A percentile compares a stretch with the other conserved stretches of the same genome.
phyloP scores from a whole-genome alignment of 2,329 filamentous ascomycete species.

The Sarocladium strictum region DNA sequence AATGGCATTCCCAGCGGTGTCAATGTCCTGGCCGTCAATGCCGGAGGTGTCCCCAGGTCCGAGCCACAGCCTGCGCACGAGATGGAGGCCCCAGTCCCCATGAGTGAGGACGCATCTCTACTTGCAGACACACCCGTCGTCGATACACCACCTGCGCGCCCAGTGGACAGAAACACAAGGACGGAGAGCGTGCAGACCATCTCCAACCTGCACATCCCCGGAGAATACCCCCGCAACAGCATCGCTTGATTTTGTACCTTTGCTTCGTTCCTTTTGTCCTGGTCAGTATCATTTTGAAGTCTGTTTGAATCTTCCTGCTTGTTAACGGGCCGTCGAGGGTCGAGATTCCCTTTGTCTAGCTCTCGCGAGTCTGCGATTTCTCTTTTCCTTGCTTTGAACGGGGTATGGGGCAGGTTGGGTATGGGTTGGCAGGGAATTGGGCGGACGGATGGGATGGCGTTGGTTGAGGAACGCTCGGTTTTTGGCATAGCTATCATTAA shows the following conservation, averaged over 20 bases:
- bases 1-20: slow-evolving; percentile 11
- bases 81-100: slow-evolving; percentile 7
- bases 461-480: neutral
- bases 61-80: slow-evolving; percentile 9
- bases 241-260: slow-evolving; percentile 33
- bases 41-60: slow-evolving; percentile 19
- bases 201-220: slow-evolving; percentile 63
- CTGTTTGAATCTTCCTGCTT: neutral
- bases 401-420: slow-evolving; percentile 6
- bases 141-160: slow-evolving; percentile 16
- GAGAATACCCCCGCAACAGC: slow-evolving; percentile 51
- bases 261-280: slow-evolving; percentile 10
- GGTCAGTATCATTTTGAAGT: slow-evolving; percentile 7
- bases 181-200: slow-evolving; percentile 48
- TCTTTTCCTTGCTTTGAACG: neutral
- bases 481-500: neutral
- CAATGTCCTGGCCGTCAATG: slow-evolving; percentile 15
- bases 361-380: neutral
- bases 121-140: slow-evolving; percentile 17
- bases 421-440: neutral
- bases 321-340: neutral
- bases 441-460: neutral
- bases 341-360: neutral
- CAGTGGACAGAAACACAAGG: slow-evolving; percentile 21
- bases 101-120: slow-evolving; percentile 12